Evolutionary conservation across 2,329 filamentous ascomycete genomes (phyloP).

Genomic region (Phialophora verrucosa): DNA sequence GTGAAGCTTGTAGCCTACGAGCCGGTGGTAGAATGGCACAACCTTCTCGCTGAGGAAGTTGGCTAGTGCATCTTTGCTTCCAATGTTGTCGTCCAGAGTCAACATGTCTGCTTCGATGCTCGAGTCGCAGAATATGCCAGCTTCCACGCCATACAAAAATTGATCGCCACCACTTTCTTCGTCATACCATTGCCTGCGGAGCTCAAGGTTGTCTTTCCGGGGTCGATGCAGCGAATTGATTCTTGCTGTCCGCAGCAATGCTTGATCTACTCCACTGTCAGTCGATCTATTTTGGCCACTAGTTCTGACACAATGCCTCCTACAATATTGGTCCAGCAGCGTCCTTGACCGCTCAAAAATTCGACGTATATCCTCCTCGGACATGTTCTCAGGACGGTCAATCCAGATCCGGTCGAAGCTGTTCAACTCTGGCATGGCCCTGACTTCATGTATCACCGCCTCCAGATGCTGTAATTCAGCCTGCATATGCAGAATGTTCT

Average conservation of each 20-base stretch:
- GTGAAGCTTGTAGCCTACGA: constrained; percentile 35
- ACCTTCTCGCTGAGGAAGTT: constrained; percentile 32
- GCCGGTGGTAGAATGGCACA: constrained; percentile 35
- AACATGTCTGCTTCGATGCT: constrained; percentile 31
- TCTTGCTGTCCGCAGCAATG: constrained; percentile 32
- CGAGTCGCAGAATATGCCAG: constrained; percentile 33
- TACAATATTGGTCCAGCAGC: constrained; percentile 35
- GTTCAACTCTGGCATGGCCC: constrained; percentile 30
- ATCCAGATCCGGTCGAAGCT: constrained; percentile 35
- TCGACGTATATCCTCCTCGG: constrained; percentile 29
- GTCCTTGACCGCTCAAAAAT: constrained; percentile 36
- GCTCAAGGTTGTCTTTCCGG: constrained; percentile 32
- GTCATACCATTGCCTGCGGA: constrained; percentile 37
- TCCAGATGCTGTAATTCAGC: constrained; percentile 36
- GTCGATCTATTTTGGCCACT: constrained; percentile 7
- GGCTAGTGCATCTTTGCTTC: constrained; percentile 32
- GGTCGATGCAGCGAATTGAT: constrained; percentile 32
- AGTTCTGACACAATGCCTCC: constrained; percentile 4
- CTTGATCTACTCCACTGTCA: constrained; percentile 33
- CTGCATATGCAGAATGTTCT: constrained; percentile 37
- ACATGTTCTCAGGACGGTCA: constrained; percentile 31
- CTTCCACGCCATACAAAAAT: constrained; percentile 36
- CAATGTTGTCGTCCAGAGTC: constrained; percentile 29
- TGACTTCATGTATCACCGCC: constrained; percentile 33
- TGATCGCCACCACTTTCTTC: constrained; percentile 35